Conservation (phyloP, 306 rosid species). For the Sindora glabra region DNA sequence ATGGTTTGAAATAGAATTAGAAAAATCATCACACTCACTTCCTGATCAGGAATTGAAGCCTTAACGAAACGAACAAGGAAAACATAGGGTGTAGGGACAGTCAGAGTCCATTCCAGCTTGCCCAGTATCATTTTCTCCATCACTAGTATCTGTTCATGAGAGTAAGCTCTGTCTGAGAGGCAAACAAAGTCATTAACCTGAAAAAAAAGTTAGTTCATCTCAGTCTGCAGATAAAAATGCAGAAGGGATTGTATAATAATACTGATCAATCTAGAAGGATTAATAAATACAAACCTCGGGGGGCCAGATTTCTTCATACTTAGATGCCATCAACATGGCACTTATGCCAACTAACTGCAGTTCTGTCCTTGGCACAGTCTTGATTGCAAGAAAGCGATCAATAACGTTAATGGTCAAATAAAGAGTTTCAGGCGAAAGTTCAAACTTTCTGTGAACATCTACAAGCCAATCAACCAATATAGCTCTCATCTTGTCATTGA, state of each 20-base stretch:
- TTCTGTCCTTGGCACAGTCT: conserved; percentile 41
- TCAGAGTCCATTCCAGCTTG: conserved; percentile 50
- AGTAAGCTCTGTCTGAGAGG: conserved; percentile 54
- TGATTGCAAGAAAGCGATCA: conserved; percentile 48
- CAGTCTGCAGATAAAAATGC: neutral
- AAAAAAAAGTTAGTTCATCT: neutral
- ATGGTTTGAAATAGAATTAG: neutral
- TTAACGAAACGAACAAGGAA: conserved; percentile 55
- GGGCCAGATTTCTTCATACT: conserved; percentile 70
- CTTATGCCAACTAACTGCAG: conserved; percentile 54
- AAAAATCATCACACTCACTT: conserved; percentile 23
- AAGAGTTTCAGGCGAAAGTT: conserved; percentile 59
- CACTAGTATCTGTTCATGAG: conserved; percentile 30
- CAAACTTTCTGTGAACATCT: conserved; percentile 66
- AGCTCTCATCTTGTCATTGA: conserved; percentile 72
- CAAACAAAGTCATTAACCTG: conserved; percentile 58
- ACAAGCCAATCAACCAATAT: conserved; percentile 79
- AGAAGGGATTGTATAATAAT: too few relatives aligned
- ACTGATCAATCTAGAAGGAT: too few relatives aligned
- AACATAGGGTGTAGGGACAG: conserved; percentile 48
- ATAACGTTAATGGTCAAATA: conserved; percentile 42
- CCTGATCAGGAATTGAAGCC: conserved; percentile 36
- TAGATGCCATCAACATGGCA: conserved; percentile 58
- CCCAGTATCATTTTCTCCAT: conserved; percentile 55
- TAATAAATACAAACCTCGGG: conserved; percentile 45